Evolutionary conservation across 2,329 filamentous ascomycete species (phyloP).

Genomic region (Colletotrichum sojae): DNA sequence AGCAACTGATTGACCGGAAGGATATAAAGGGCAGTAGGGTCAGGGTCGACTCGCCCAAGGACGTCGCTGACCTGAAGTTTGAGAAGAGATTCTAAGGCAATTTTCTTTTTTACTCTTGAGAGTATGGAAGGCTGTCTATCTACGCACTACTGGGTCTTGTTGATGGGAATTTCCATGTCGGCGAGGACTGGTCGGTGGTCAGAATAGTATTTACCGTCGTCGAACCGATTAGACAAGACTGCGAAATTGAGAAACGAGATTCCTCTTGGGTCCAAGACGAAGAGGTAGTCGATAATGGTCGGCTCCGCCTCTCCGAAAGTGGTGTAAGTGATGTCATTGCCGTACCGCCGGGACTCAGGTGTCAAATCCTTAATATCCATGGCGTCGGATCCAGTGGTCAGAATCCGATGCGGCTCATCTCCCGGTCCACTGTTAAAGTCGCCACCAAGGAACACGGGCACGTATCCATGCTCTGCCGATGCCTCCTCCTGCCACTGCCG

Average conservation of each 20-base stretch:
- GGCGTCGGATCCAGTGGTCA: constrained; percentile 62
- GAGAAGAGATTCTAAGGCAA: neutral
- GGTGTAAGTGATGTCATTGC: constrained; percentile 74
- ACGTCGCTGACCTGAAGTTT: neutral
- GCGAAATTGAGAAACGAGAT: constrained; percentile 66
- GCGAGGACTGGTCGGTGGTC: constrained; percentile 77
- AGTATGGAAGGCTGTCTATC: no score
- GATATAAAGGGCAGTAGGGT: constrained; percentile 22
- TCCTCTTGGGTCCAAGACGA: constrained; percentile 59
- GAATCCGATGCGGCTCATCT: constrained; percentile 70
- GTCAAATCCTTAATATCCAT: constrained; percentile 66
- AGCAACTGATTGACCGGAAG: constrained; percentile 21
- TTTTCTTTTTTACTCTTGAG: no score
- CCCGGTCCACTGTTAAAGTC: constrained; percentile 77
- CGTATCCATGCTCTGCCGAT: constrained; percentile 24
- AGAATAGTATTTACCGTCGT: constrained; percentile 73
- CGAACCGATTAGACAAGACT: constrained; percentile 74
- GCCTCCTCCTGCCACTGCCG: constrained; percentile 48
- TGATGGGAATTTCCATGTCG: constrained; percentile 62
- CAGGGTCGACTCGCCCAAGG: neutral
- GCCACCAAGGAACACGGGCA: constrained; percentile 72
- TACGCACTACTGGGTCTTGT: neutral
- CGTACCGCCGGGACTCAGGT: constrained; percentile 61
- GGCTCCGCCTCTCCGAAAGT: constrained; percentile 68
- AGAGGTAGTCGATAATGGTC: constrained; percentile 76